phyloP scores from a whole-genome alignment of 2,329 filamentous ascomycete species.

The Fusarium clavum region DNA sequence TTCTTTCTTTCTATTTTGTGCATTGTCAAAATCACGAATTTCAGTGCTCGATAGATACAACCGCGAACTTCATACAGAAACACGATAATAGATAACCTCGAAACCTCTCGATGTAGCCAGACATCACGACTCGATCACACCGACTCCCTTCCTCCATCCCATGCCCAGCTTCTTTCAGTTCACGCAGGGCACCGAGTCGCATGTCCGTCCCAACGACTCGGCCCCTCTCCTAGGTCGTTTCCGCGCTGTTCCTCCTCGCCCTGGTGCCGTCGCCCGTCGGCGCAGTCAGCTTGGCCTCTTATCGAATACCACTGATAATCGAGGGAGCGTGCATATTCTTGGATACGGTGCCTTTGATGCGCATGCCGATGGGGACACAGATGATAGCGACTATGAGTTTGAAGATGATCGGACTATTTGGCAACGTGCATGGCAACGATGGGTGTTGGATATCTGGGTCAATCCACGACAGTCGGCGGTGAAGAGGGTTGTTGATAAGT shows the following conservation, averaged over 20 bases:
- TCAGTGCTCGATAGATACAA: neutral
- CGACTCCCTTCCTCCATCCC: conserved; percentile 30
- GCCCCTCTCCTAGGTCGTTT: conserved; percentile 73
- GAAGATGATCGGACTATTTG: conserved; percentile 52
- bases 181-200: conserved; percentile 72
- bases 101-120: conserved; percentile 38
- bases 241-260: conserved; percentile 67
- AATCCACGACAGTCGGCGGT: conserved; percentile 70
- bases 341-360: conserved; percentile 66
- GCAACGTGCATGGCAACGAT: conserved; percentile 52
- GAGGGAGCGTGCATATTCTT: conserved; percentile 65
- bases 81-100: conserved; percentile 3
- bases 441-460: conserved; percentile 67
- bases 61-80: neutral
- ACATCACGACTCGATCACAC: conserved; percentile 24
- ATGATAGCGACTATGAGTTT: conserved; percentile 44
- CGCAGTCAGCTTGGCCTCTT: conserved; percentile 56
- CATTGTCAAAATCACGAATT: neutral
- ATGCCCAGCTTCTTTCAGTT: conserved; percentile 77
- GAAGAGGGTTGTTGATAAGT: conserved; percentile 67
- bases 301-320: conserved; percentile 50
- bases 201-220: conserved; percentile 63
- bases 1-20: neutral
- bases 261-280: conserved; percentile 46
- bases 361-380: conserved; percentile 46